A percentile compares a stretch with the other conserved stretches of the same genome.
Evolutionary conservation across 2,329 filamentous ascomycete genomes (phyloP).

Genomic region (Pestalotiopsis sp.): DNA sequence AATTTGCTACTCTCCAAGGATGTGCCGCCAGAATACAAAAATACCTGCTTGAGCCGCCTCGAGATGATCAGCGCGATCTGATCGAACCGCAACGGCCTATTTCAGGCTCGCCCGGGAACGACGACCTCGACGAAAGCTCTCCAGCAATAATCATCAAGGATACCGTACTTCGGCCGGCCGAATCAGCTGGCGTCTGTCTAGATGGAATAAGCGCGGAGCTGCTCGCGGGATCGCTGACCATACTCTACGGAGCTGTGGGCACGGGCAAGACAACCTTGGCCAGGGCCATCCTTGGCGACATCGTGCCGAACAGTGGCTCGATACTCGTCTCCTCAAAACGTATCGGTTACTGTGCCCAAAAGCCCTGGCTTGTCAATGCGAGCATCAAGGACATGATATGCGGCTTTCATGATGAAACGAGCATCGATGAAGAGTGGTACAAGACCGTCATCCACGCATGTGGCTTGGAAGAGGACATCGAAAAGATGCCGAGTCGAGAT

Average conservation of each 20-base stretch:
- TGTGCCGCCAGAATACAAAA: not conserved
- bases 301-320: not conserved
- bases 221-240: not conserved
- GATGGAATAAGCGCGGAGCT: not conserved
- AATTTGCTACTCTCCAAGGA: not conserved
- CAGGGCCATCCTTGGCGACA: not conserved
- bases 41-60: slow-evolving; percentile 1
- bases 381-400: slow-evolving; percentile 42
- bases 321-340: slow-evolving; percentile 10
- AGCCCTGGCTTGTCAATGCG: slow-evolving; percentile 44
- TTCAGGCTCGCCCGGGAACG: not conserved
- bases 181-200: not conserved
- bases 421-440: slow-evolving; percentile 24
- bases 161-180: not conserved
- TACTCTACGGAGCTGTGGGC: slow-evolving; percentile 2
- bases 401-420: slow-evolving; percentile 27
- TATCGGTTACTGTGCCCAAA: slow-evolving; percentile 44
- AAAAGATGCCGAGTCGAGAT: slow-evolving; percentile 25
- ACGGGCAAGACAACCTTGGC: slow-evolving; percentile 7
- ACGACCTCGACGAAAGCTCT: not conserved
- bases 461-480: slow-evolving; percentile 29
- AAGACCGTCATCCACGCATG: slow-evolving; percentile 28
- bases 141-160: not conserved
- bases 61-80: slow-evolving; percentile 1
- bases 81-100: not conserved